A percentile compares a stretch with the other conserved stretches of the same genome.
These are phyloP conservation scores for Talaromyces sp. DNA, from an alignment of 2,329 filamentous ascomycete species.

Conservation along the genomic window DNA sequence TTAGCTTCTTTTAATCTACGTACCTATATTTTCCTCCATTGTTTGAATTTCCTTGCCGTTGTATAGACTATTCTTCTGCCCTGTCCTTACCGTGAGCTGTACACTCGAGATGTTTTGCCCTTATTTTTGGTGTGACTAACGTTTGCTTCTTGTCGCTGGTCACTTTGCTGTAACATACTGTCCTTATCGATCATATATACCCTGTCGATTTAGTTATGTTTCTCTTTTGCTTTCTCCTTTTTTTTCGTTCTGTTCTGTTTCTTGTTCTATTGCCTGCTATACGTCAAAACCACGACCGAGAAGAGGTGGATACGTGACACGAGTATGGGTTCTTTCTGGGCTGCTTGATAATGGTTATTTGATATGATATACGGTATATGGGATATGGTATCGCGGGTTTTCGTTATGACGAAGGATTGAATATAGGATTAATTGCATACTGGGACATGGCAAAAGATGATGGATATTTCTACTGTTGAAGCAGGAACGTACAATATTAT, in stretches of 20 bases:
- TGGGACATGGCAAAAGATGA: neutral
- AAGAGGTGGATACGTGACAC: constrained; percentile 5
- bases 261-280: neutral
- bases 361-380: constrained; percentile 1
- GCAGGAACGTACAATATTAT: neutral
- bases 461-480: neutral
- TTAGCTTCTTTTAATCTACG: constrained; percentile 15
- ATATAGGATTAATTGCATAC: neutral
- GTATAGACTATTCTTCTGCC: neutral
- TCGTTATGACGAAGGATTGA: neutral
- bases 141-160: neutral
- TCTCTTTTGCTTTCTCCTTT: constrained; percentile 8
- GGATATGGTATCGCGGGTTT: neutral
- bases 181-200: constrained; percentile 15
- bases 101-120: neutral
- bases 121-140: constrained; percentile 2
- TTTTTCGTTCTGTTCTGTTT: constrained; percentile 7
- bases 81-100: constrained; percentile 8
- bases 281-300: neutral
- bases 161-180: constrained; percentile 12
- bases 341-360: neutral
- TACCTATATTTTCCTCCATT: neutral
- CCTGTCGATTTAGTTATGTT: neutral
- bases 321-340: neutral
- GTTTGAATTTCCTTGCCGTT: neutral